Conservation (phyloP, 164 flowering plant genomes). For the Aristolochia contorta region DNA sequence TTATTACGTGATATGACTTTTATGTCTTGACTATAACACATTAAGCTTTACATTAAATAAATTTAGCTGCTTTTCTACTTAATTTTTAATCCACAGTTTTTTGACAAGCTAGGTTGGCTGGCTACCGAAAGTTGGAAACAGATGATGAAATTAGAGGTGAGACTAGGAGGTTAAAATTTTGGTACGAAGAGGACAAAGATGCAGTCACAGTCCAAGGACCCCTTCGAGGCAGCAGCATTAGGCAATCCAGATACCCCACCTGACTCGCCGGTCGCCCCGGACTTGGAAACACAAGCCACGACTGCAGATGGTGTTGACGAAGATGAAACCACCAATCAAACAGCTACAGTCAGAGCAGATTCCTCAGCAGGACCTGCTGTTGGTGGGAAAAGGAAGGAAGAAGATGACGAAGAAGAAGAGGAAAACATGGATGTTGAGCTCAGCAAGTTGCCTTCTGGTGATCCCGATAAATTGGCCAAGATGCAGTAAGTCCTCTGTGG, state of each 20-base stretch:
- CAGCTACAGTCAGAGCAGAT: conserved; percentile 9
- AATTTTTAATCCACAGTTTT: no score
- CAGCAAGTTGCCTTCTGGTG: conserved; percentile 50
- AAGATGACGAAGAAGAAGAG: conserved; percentile 90
- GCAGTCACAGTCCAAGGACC: conserved; percentile 66
- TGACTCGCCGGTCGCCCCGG: conserved; percentile 40
- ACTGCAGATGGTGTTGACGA: conserved; percentile 11
- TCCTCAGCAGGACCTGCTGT: conserved; percentile 7
- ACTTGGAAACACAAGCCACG: conserved; percentile 20
- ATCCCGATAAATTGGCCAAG: conserved; percentile 78
- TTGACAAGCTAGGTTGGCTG: no score
- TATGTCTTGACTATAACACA: no score
- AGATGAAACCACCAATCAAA: conserved; percentile 18
- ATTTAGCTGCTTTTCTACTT: no score
- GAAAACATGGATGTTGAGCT: conserved; percentile 91
- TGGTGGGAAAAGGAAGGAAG: conserved; percentile 50
- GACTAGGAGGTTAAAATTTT: no score
- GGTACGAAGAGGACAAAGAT: conserved; percentile 25
- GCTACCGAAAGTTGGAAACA: no score
- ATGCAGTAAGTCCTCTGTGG: conserved; percentile 55
- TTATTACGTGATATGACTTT: no score
- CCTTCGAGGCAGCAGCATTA: conserved; percentile 81
- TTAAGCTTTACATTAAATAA: no score
- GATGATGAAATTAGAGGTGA: no score
- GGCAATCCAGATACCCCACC: conserved; percentile 56